Evolutionary conservation across 768 basidiomycete genomes (phyloP).

Genomic region (Glaciozyma martinii): DNA sequence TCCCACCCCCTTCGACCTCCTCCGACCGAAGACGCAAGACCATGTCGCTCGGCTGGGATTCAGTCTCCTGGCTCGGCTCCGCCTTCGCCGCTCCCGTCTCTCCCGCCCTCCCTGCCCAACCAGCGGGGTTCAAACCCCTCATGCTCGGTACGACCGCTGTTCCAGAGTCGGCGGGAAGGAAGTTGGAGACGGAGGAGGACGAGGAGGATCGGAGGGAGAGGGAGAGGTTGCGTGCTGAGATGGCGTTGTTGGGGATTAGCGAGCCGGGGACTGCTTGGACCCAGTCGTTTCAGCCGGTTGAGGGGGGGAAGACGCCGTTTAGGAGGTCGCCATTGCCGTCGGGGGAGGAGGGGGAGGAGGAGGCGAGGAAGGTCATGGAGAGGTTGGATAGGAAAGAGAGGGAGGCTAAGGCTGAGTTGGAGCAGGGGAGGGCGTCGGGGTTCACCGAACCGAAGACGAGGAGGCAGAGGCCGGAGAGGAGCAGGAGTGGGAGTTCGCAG

Average conservation of each 20-base stretch:
- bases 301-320: conserved; percentile 19
- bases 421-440: conserved; percentile 61
- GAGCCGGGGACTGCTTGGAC: conserved; percentile 45
- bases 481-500: neutral
- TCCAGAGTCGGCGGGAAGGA: conserved; percentile 42
- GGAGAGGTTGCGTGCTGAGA: conserved; percentile 76
- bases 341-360: conserved; percentile 48
- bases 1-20: conserved; percentile 14
- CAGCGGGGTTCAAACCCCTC: conserved; percentile 61
- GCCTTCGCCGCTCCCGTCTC: conserved; percentile 54
- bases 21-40: conserved; percentile 55
- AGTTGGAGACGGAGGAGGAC: conserved; percentile 59
- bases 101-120: conserved; percentile 43
- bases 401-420: conserved; percentile 60
- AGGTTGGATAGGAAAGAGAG: conserved; percentile 50
- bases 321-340: conserved; percentile 35
- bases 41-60: neutral
- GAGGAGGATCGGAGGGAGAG: conserved; percentile 55
- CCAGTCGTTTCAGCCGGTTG: conserved; percentile 24
- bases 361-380: conserved; percentile 43
- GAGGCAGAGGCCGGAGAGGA: neutral
- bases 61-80: neutral
- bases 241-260: conserved; percentile 89
- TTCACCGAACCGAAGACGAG: conserved; percentile 56
- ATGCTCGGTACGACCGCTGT: conserved; percentile 11